Base-by-base conservation (phyloP, 352 stramenopile species). In the Blastocystis sp. region DNA sequence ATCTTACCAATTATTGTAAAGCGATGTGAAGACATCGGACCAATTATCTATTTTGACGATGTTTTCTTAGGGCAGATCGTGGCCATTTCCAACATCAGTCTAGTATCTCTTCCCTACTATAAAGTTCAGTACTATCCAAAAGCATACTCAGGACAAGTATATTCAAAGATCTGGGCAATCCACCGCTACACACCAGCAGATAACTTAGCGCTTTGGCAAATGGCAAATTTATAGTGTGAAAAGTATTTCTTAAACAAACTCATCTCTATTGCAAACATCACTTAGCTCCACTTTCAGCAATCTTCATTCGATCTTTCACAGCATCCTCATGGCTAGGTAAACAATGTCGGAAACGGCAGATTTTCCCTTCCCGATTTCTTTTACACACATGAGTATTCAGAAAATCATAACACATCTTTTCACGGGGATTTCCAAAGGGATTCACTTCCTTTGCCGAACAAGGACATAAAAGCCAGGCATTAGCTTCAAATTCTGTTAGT, bases 371-470 rank as follows among this genome's bases (percentile, higher is more conserved):
- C 15, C 27, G 78, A 56, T 89, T 89, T 17, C 78, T 33, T 44
- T 78, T 78, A 77, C 78, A 89, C 24, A 78, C 35, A 35, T 53
- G 22, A 1, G 44, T 77, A 53, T 89, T 89, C n/a, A 70, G 22
- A 58, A 40, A 89, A 64, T 89, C 78, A 89, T 76, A 89, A 42
- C 78, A 89, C 17, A 89, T 19, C 33, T 89, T 76, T 24, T 76
- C 78, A n/a, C 3, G 33, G 3, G 56, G 13, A 11, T 11, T 60
- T 24, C 53, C 44, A 56, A 89, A 89, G 1, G 78, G 78, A 57
- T 78, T 89, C 7, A 78, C 53, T 19, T 89, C 59, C 11, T 58
- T 58, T n/a, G 17, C 24, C 11, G 56, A 0, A 42, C 78, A 89
- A 1, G 42, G 60, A 30, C 13, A 35, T 17, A 89, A 42, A 1